Percentiles rank a stretch among this genome's conserved stretches.
Conservation (phyloP, 176 grass and related monocot species). For the Metroxylon sagu region DNA sequence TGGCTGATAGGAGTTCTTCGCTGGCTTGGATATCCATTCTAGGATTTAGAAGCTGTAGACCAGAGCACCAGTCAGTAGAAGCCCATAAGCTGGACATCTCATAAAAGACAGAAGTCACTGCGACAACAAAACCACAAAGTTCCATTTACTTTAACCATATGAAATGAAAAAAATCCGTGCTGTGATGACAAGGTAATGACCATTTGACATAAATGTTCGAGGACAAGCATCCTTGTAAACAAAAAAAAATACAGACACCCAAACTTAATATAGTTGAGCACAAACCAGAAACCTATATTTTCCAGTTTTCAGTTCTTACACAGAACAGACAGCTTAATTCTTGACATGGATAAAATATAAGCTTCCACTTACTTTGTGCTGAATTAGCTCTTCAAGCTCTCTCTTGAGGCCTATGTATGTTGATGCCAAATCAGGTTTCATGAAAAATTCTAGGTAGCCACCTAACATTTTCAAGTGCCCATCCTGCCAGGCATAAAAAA, state of each 20-base stretch:
- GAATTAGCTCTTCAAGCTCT: slow-evolving; percentile 81
- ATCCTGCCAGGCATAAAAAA: slow-evolving; percentile 38
- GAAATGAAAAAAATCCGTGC: no score
- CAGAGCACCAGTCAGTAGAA: not conserved
- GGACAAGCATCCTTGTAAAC: no score
- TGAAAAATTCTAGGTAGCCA: slow-evolving; percentile 97
- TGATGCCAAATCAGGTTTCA: slow-evolving; percentile 76
- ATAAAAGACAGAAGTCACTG: no score
- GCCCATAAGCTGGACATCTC: no score
- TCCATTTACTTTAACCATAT: no score
- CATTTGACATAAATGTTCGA: no score
- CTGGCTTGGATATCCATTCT: slow-evolving; percentile 70
- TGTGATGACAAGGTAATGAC: no score
- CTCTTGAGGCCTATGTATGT: slow-evolving; percentile 69
- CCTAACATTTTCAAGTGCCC: slow-evolving; percentile 98
- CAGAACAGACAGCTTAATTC: no score
- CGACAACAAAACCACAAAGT: not conserved
- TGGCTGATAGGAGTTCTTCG: slow-evolving; percentile 76
- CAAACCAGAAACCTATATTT: no score
- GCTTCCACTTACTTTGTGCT: slow-evolving; percentile 47
- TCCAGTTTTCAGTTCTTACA: no score
- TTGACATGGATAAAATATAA: not conserved
- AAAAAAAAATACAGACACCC: no score
- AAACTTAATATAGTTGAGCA: no score
- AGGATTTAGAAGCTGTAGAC: slow-evolving; percentile 73